These are phyloP conservation scores for Picea sitchensis DNA, from an alignment of 75 land plant species.

Conservation along the genomic window DNA sequence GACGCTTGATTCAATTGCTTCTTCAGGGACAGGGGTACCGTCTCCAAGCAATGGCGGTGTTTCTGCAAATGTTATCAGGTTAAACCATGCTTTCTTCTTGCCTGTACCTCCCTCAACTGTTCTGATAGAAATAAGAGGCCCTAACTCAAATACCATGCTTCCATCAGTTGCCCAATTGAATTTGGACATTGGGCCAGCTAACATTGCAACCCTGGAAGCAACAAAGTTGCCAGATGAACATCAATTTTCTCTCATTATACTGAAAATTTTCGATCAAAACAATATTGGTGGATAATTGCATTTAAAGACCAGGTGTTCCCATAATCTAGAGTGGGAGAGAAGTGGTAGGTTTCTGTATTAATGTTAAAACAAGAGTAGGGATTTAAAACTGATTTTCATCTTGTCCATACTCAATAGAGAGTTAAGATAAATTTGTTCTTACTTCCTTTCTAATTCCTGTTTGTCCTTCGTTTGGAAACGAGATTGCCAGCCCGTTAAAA, in stretches of 20 bases:
- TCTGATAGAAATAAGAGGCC: constrained; percentile 6
- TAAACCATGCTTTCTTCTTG: constrained; percentile 13
- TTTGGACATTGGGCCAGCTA: not conserved
- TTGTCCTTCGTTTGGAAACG: no score
- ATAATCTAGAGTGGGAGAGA: no score
- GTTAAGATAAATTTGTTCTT: not conserved
- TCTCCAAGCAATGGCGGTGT: not conserved
- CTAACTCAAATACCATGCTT: not conserved
- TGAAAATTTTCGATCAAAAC: no score
- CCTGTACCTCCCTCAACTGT: not conserved
- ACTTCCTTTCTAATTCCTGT: not conserved
- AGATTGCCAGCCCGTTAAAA: no score
- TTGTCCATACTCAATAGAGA: not conserved
- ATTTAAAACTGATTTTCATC: no score
- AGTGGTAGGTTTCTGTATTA: no score
- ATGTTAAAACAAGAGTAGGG: no score
- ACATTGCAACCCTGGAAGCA: not conserved
- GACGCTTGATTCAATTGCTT: constrained; percentile 1
- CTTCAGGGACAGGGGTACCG: constrained; percentile 14
- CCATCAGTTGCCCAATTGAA: not conserved
- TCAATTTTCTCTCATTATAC: not conserved
- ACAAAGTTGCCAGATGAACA: not conserved
- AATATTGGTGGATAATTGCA: no score
- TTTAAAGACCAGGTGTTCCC: no score
- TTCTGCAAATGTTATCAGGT: not conserved